Evolutionary conservation across 1,284 basidiomycete genomes (phyloP).

Genomic region (Cryptococcus sp.): DNA sequence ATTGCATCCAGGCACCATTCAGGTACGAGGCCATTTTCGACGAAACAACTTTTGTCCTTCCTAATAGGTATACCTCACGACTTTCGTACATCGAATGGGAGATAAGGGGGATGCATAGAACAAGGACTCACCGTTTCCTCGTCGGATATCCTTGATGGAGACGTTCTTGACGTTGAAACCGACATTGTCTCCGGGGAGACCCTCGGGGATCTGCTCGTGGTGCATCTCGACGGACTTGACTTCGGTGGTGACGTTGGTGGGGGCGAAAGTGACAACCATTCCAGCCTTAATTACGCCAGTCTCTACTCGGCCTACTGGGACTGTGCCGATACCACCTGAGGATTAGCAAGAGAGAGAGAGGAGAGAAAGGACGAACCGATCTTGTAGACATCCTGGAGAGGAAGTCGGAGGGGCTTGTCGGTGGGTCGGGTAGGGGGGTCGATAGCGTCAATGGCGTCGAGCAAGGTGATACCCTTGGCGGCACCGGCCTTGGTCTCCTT

Average conservation of each 20-base stretch:
- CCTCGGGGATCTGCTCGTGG: conserved; percentile 96
- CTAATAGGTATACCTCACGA: too few species aligned
- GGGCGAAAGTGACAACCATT: conserved; percentile 98
- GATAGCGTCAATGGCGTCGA: conserved; percentile 99
- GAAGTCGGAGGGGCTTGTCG: conserved; percentile 99
- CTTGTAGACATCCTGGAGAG: conserved; percentile 99
- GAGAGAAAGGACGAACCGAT: too few species aligned
- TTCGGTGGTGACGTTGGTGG: conserved; percentile 98
- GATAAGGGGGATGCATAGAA: too few species aligned
- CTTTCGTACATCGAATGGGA: too few species aligned
- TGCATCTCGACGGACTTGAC: conserved; percentile 96
- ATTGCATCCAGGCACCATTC: too few species aligned
- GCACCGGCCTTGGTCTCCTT: conserved; percentile 92
- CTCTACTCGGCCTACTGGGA: conserved; percentile 99
- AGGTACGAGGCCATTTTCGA: too few species aligned
- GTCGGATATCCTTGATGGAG: conserved; percentile 99
- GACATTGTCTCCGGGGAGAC: conserved; percentile 95
- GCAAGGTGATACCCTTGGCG: conserved; percentile 96
- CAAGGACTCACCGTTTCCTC: too few species aligned
- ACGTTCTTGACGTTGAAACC: conserved; percentile 72
- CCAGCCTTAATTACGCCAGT: conserved; percentile 99
- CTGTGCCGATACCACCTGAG: conserved; percentile 99
- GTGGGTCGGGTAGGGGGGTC: conserved; percentile 94
- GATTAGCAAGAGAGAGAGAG: too few species aligned
- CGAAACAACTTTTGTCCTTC: too few species aligned